These are phyloP conservation scores for Apophysomyces variabilis DNA, from an alignment of 371 early-diverging fungal genomes.

Conservation along the genomic window DNA sequence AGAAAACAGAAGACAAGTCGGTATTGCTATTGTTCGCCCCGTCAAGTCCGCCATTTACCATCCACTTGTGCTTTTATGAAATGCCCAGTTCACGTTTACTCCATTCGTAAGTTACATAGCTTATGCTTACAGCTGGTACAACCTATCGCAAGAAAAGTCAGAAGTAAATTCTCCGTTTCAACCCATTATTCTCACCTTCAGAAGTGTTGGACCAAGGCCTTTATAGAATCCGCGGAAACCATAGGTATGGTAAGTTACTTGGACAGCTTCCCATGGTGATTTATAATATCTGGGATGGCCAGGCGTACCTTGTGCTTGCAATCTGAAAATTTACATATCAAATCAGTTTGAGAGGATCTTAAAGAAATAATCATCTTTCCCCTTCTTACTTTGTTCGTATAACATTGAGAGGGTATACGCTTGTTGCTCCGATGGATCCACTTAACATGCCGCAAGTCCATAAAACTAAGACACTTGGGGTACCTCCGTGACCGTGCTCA, in stretches of 20 bases:
- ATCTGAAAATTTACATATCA: slow-evolving; percentile 34
- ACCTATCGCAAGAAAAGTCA: slow-evolving; percentile 37
- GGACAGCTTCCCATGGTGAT: slow-evolving; percentile 67
- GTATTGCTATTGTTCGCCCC: neutral
- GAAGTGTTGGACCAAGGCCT: slow-evolving; percentile 77
- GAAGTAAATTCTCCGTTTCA: neutral
- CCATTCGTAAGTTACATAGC: slow-evolving; percentile 68
- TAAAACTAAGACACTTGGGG: slow-evolving; percentile 55
- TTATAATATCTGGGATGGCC: slow-evolving; percentile 71
- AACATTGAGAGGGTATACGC: slow-evolving; percentile 75
- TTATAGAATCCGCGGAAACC: slow-evolving; percentile 86
- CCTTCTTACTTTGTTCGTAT: slow-evolving; percentile 68
- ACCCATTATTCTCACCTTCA: slow-evolving; percentile 53
- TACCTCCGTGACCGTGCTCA: slow-evolving; percentile 32
- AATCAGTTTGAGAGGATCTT: too few relatives aligned
- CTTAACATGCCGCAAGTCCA: slow-evolving; percentile 71
- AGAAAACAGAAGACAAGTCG: too few relatives aligned
- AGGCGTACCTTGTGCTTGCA: slow-evolving; percentile 83
- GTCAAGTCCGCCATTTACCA: neutral
- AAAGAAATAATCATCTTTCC: neutral
- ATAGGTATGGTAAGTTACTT: slow-evolving; percentile 67
- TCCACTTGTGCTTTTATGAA: slow-evolving; percentile 19
- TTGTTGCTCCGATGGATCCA: slow-evolving; percentile 68
- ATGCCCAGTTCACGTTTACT: slow-evolving; percentile 58
- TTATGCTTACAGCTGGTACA: slow-evolving; percentile 68